Conservation (phyloP, 2,329 filamentous ascomycete species). For the Aspergillus brunneoviolaceus region DNA sequence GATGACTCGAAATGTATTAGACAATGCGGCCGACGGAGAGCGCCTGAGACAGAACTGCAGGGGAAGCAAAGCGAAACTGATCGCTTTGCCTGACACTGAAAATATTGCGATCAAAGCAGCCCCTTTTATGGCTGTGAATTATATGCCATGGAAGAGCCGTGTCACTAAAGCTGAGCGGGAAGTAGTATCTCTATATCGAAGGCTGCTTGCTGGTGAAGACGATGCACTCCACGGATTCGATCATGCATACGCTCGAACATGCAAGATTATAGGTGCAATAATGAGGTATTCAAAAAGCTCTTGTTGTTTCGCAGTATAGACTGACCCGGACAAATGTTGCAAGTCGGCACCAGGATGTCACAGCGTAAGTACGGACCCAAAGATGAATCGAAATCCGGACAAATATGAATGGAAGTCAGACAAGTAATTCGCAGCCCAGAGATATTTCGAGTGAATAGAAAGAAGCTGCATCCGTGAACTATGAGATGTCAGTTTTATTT, state of each 20-base stretch:
- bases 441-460: neutral
- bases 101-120: neutral
- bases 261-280: neutral
- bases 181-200: neutral
- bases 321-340: neutral
- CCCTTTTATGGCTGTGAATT: neutral
- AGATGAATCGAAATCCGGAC: neutral
- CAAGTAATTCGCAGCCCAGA: neutral
- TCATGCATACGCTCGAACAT: neutral
- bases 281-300: neutral
- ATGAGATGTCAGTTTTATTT: neutral
- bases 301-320: neutral
- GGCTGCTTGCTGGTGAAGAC: neutral
- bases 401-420: neutral
- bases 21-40: neutral
- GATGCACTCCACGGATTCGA: neutral
- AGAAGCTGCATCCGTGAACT: neutral
- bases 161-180: neutral
- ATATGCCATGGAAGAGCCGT: neutral
- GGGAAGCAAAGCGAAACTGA: neutral
- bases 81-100: neutral
- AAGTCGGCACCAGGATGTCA: neutral
- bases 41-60: neutral
- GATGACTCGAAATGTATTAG: neutral
- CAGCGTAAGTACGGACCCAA: neutral